phyloP scores from a whole-genome alignment of 2,329 filamentous ascomycete species.

The Sporothrix dimorphospora region DNA sequence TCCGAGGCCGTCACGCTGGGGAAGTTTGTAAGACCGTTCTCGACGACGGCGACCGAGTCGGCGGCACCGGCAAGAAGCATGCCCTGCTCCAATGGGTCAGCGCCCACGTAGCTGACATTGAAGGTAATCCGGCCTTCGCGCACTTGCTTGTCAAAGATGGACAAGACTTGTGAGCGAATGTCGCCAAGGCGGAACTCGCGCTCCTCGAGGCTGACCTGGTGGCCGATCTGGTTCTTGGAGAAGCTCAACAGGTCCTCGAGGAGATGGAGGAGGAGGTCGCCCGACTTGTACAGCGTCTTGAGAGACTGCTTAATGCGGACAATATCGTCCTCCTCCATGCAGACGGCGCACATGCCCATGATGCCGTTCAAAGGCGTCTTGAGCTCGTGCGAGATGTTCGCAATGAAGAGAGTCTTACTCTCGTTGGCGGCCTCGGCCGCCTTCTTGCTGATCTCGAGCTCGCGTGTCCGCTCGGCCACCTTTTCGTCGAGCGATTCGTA shows the following conservation, averaged over 20 bases:
- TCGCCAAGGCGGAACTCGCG: conserved; percentile 85
- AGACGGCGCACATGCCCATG: conserved; percentile 88
- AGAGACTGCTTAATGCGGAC: conserved; percentile 78
- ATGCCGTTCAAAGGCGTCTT: conserved; percentile 97
- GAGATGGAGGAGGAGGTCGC: conserved; percentile 80
- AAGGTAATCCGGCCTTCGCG: conserved; percentile 77
- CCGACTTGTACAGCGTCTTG: conserved; percentile 86
- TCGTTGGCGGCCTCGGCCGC: conserved; percentile 94
- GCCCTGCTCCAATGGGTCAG: conserved; percentile 38
- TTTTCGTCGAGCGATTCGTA: conserved; percentile 84
- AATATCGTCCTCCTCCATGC: conserved; percentile 87
- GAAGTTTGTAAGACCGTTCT: not conserved
- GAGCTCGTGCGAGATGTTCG: conserved; percentile 85
- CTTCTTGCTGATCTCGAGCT: conserved; percentile 87
- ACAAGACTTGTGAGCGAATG: conserved; percentile 76
- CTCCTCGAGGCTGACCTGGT: conserved; percentile 79
- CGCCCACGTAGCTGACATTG: conserved; percentile 69
- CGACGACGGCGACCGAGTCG: not conserved
- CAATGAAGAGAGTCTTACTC: conserved; percentile 96
- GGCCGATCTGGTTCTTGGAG: conserved; percentile 91
- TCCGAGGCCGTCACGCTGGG: conserved; percentile 4
- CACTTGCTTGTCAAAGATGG: conserved; percentile 89
- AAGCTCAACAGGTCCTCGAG: conserved; percentile 90
- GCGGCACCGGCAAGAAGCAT: not conserved
- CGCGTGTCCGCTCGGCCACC: conserved; percentile 78